Conservation (phyloP, 257 asterid genomes). For the Solanum sejunctum region DNA sequence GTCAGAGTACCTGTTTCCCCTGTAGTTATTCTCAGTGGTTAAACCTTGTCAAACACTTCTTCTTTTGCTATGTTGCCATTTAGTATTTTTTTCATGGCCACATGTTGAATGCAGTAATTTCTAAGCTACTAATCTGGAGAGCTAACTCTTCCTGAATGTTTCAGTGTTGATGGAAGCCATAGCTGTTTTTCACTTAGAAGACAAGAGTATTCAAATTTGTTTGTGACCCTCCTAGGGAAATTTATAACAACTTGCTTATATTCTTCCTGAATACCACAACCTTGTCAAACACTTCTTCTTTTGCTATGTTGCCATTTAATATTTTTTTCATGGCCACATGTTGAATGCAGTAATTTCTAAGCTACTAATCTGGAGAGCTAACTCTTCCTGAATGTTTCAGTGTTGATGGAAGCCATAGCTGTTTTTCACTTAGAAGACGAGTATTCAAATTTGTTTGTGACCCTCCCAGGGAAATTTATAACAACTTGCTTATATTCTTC, state of each 20-base stretch:
- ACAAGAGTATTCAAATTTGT: neutral
- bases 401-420: neutral
- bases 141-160: neutral
- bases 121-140: neutral
- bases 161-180: neutral
- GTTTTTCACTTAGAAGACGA: neutral
- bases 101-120: neutral
- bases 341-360: neutral
- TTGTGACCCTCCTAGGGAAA: neutral
- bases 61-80: neutral
- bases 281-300: neutral
- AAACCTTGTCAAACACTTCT: neutral
- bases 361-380: neutral
- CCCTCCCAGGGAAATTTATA: neutral
- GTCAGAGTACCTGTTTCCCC: neutral
- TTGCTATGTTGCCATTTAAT: neutral
- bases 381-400: neutral
- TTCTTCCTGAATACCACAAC: neutral
- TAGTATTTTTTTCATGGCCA: neutral
- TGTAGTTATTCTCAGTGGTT: neutral
- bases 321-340: neutral
- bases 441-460: neutral
- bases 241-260: neutral
- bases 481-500: neutral
- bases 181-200: neutral